Evolutionary conservation across 495 filamentous ascomycete species (phyloP), one percentile per base, ranked within the genome.

Genomic region (Bryoglossum gracile): DNA sequence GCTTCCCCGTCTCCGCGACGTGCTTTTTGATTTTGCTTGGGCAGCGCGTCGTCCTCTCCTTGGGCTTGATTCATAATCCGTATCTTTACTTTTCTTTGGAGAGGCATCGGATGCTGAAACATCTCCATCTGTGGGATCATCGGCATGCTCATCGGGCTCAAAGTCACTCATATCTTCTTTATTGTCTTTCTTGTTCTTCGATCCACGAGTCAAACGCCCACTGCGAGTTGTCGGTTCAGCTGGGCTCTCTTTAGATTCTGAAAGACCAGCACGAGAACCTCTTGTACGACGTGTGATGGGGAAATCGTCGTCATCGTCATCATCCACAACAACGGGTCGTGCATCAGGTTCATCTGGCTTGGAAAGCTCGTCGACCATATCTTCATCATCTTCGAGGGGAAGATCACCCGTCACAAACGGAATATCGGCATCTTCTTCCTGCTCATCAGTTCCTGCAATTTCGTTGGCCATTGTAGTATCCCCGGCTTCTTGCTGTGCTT

Each of bases 151-250:
- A 13, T 13, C 26, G 26, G 26, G 26, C 57, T 95, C 87, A 58
- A 94, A 95, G 54, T 95, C 89, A 61, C 87, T 92, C 56, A 83
- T 87, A 13, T 84, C 84, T 49, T 89, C 81, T 62, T 4, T 63
- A 51, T 21, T 73, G 76, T 42, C 75, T 76, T 59, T 83, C 73
- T 54, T 74, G 73, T 18, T 65, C 62, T 46, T 73, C 64, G 34
- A 67, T 64, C 53, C 46, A 32, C 77, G 73, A 18, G 66, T 72
- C 1, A 76, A 61, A 16, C 73, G 68, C 43, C 75, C 53, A 48
- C 68, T 50, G 59, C 63, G 37, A 32, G 36, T 30, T 6, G 49
- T 24, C 6, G 40, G 4, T 48, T 55, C 51, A 3, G 43, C 42
- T 26, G 40, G 32, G n/a, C 14, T 28, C 32, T 48, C 62, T 55